Percentiles rank a stretch among this genome's conserved stretches.
Conservation (phyloP, 805 yeast species). For the Ogataea henricii region DNA sequence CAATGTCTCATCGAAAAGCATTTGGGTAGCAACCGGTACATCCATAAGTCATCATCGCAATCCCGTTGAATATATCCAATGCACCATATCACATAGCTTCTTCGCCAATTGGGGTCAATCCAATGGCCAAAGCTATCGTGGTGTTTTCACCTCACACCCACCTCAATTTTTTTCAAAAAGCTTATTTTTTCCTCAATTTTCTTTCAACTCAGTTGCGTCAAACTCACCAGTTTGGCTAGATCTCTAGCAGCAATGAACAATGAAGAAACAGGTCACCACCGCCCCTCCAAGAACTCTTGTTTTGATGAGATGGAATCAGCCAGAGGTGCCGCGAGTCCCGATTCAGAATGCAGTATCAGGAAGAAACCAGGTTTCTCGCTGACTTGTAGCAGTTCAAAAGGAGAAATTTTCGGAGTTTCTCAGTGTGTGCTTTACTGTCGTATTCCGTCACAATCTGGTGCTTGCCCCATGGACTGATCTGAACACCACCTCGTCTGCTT, state of each 20-base stretch:
- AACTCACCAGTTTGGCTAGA: background rate
- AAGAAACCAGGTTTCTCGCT: background rate
- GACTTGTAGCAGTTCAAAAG: slow-evolving; percentile 1
- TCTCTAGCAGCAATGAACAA: background rate
- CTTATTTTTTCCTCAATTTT: background rate
- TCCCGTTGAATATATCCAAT: slow-evolving; percentile 6
- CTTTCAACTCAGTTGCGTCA: background rate
- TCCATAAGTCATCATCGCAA: slow-evolving; percentile 1
- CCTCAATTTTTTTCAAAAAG: background rate
- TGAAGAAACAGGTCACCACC: background rate
- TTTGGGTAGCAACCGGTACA: background rate
- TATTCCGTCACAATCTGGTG: slow-evolving; percentile 4
- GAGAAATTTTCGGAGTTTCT: background rate
- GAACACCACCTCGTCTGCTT: background rate
- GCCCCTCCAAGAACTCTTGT: background rate
- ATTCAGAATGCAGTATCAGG: slow-evolving; percentile 4
- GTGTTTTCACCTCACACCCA: slow-evolving; percentile 22
- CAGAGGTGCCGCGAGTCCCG: background rate
- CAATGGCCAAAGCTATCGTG: slow-evolving; percentile 12
- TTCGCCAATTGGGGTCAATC: background rate
- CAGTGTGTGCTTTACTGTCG: slow-evolving; percentile 4
- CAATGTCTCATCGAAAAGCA: background rate
- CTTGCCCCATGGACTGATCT: background rate
- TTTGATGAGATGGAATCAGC: background rate
- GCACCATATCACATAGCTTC: slow-evolving; percentile 22